Evolutionary conservation across 2,329 filamentous ascomycete genomes (phyloP), one percentile per base, ranked within the genome.

Genomic region (Colletotrichum spaethianum): DNA sequence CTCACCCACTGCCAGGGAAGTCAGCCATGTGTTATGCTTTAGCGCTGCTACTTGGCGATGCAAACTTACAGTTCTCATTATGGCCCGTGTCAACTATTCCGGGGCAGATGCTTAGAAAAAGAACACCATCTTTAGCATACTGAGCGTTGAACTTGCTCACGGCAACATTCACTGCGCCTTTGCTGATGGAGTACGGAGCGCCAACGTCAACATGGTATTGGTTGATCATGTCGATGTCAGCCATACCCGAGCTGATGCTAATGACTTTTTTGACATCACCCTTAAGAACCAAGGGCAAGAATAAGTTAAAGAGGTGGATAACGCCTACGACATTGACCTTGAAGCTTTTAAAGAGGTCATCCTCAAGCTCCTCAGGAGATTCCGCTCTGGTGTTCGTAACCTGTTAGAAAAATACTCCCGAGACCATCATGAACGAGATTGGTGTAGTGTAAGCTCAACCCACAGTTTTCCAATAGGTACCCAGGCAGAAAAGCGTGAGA

Each of bases 201-300:
- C 75, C 73, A 1, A 78, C 65, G 0, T 81, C 77, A 56, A 89
- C 74, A 0, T 81, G 80, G 20, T 74, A 77, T 0, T 84, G 66
- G 12, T 79, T 80, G 63, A 80, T 82, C 1, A 87, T 69, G 1
- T 87, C 84, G 0, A 81, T n/a, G 69, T 90, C 88, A 0, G 84
- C 85, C 50, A 84, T 70, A 23, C 87, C 88, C 0, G 77, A 85
- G 5, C 85, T 83, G 6, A 91, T 83, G n/a, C 82, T 75, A 36
- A 88, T 82, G n/a, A 90, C 80, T 76, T 91, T 91, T 78, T 91
- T 91, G 12, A 72, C 75, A 1, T 78, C 75, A 4, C 89, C 85
- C 56, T 87, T 85, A 2, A 82, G 79, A 46, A 92, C 79, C 0
- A 90, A 82, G 0, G 89, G 88, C 1, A 88, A 48, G 75, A 88